Evolutionary conservation across 148 eudicot species (phyloP).

Genomic region (Camellia lanceoleosa): DNA sequence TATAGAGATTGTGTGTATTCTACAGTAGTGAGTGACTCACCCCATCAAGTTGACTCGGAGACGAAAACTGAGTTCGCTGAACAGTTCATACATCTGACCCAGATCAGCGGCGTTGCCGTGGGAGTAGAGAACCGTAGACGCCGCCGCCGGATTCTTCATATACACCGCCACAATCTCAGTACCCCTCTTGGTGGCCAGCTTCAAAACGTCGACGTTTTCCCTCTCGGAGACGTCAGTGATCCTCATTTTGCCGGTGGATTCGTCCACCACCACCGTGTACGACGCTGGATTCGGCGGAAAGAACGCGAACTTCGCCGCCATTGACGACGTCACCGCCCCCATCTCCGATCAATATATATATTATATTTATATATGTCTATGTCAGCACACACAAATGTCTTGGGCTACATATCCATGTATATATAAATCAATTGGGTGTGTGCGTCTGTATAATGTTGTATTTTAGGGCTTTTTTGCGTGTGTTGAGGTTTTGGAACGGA

Average conservation of each 20-base stretch:
- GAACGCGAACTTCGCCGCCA: slow-evolving; percentile 89
- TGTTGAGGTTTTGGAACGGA: slow-evolving; percentile 13
- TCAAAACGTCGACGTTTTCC: slow-evolving; percentile 46
- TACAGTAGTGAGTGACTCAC: slow-evolving; percentile 10
- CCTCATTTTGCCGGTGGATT: slow-evolving; percentile 28
- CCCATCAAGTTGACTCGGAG: slow-evolving; percentile 32
- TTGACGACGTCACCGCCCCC: slow-evolving; percentile 77
- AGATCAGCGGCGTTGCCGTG: slow-evolving; percentile 35
- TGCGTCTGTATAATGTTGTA: too few relatives aligned
- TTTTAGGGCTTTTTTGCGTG: neutral
- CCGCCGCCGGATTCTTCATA: slow-evolving; percentile 38
- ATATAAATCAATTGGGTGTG: neutral
- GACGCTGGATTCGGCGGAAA: slow-evolving; percentile 83
- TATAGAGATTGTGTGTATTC: neutral
- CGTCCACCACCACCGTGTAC: slow-evolving; percentile 33
- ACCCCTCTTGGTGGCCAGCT: slow-evolving; percentile 41
- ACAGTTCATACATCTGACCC: slow-evolving; percentile 31
- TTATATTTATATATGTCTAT: neutral
- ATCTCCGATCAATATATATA: slow-evolving; percentile 21
- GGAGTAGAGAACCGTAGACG: slow-evolving; percentile 25
- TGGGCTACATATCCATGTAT: neutral
- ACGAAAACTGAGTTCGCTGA: slow-evolving; percentile 26
- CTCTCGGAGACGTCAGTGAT: slow-evolving; percentile 39
- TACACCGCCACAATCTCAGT: slow-evolving; percentile 43
- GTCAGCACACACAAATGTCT: neutral